These are phyloP conservation scores for Lentinula sp. DNA, from an alignment of 768 basidiomycete genomes.

Conservation along the genomic window DNA sequence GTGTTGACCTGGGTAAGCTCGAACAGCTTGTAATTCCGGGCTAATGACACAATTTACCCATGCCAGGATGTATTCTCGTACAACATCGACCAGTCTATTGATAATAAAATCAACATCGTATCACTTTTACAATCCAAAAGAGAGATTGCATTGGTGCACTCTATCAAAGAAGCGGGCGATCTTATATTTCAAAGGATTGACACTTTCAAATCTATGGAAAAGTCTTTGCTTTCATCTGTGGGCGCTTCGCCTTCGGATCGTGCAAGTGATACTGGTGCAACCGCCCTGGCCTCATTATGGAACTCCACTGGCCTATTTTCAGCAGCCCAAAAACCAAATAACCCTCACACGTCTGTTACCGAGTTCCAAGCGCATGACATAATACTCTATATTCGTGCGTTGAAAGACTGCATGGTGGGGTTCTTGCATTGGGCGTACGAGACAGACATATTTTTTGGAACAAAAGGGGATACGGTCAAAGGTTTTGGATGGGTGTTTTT, in stretches of 20 bases:
- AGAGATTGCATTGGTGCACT: slow-evolving; percentile 42
- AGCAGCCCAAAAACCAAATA: not conserved
- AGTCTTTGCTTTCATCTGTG: not conserved
- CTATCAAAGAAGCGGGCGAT: slow-evolving; percentile 15
- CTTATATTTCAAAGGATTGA: not conserved
- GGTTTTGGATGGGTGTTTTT: slow-evolving; percentile 62
- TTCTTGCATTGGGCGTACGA: slow-evolving; percentile 63
- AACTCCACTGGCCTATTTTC: not conserved
- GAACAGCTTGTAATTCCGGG: not conserved
- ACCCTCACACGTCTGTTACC: not conserved
- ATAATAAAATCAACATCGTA: slow-evolving; percentile 40
- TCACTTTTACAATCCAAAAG: slow-evolving; percentile 39
- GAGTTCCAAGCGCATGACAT: not conserved
- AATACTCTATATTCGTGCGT: slow-evolving; percentile 34
- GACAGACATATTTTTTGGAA: slow-evolving; percentile 54
- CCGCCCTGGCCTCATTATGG: not conserved
- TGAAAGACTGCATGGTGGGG: slow-evolving; percentile 53
- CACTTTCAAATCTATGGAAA: not conserved
- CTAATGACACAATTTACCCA: not conserved
- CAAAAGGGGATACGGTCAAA: slow-evolving; percentile 50
- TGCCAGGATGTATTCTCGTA: slow-evolving; percentile 55
- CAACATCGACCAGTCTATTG: slow-evolving; percentile 34
- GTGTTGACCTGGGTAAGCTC: slow-evolving; percentile 45
- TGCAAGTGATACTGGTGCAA: not conserved
- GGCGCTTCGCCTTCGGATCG: not conserved